phyloP scores from a whole-genome alignment of 768 basidiomycete genomes.

The Pholiota conissans region DNA sequence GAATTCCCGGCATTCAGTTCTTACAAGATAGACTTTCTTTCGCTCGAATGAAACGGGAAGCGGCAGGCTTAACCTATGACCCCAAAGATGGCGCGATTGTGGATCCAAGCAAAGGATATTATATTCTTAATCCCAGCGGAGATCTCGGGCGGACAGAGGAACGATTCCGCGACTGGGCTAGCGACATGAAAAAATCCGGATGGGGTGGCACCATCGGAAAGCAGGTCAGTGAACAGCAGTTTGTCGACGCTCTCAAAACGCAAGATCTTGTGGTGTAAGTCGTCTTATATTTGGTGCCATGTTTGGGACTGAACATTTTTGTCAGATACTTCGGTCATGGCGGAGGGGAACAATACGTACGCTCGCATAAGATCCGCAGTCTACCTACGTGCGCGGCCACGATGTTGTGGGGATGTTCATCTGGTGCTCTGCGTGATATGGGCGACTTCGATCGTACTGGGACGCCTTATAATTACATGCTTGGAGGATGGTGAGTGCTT shows the following conservation, averaged over 20 bases:
- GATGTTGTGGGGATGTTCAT: conserved; percentile 99
- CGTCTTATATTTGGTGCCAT: neutral
- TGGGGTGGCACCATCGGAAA: conserved; percentile 85
- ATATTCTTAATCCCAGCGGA: conserved; percentile 89
- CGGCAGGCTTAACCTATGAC: conserved; percentile 15
- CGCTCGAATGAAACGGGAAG: conserved; percentile 41
- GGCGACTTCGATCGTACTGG: conserved; percentile 93
- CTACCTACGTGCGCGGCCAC: conserved; percentile 86
- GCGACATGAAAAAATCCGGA: conserved; percentile 66
- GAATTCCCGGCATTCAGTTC: conserved; percentile 91
- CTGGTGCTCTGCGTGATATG: conserved; percentile 83
- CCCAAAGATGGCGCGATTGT: conserved; percentile 51
- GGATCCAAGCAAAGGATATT: conserved; percentile 72
- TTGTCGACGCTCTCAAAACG: conserved; percentile 66
- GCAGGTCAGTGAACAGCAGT: conserved; percentile 81
- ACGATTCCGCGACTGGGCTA: conserved; percentile 78
- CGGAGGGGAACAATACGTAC: conserved; percentile 91
- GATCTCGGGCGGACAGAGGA: conserved; percentile 85
- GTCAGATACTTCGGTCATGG: conserved; percentile 95
- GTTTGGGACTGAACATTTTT: neutral
- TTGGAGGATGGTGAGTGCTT: conserved; percentile 88
- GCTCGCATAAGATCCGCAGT: conserved; percentile 81
- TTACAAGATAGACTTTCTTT: conserved; percentile 79
- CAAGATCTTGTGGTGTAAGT: conserved; percentile 92
- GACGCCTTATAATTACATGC: conserved; percentile 93